Percentiles rank a stretch among this genome's conserved stretches.
phyloP scores from a whole-genome alignment of 139 green algal genomes.

The Chlamydomonas sphaeroides region DNA sequence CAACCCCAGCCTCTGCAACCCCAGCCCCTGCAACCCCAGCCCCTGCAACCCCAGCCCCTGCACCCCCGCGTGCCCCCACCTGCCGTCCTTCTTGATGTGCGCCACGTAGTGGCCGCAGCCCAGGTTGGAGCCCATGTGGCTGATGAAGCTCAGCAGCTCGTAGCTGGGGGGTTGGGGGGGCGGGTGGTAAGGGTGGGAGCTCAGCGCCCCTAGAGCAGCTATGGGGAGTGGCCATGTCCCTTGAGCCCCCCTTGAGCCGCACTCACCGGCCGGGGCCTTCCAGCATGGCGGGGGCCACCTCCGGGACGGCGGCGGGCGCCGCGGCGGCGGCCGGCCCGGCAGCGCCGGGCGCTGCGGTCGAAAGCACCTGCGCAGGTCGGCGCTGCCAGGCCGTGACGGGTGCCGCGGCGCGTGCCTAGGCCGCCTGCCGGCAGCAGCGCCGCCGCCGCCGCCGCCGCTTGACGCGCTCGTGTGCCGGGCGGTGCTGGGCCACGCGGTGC shows the following conservation, averaged over 20 bases:
- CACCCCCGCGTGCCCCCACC: too few relatives aligned
- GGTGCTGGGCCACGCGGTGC: neutral
- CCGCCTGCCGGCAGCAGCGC: neutral
- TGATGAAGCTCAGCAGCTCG: slow-evolving; percentile 90
- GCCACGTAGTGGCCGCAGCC: slow-evolving; percentile 96
- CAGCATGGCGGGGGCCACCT: slow-evolving; percentile 43
- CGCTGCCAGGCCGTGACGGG: too few relatives aligned
- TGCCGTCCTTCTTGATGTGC: slow-evolving; percentile 85
- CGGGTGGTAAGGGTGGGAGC: too few relatives aligned
- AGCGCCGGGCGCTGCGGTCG: neutral
- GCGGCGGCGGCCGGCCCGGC: neutral
- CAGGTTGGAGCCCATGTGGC: slow-evolving; percentile 95
- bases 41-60: too few relatives aligned
- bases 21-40: too few relatives aligned
- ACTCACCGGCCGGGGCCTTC: slow-evolving; percentile 80
- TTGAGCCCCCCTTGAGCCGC: too few relatives aligned
- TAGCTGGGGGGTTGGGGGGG: too few relatives aligned
- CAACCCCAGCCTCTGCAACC: too few relatives aligned
- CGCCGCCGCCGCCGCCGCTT: too few relatives aligned
- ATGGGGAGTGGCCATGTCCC: too few relatives aligned
- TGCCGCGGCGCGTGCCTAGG: too few relatives aligned
- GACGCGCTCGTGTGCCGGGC: neutral
- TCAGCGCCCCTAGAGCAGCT: too few relatives aligned
- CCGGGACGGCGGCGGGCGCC: slow-evolving; percentile 8
- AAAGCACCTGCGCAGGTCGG: slow-evolving; percentile 11